These are phyloP conservation scores for Phaffia australis DNA, from an alignment of 768 basidiomycete species.

Conservation along the genomic window DNA sequence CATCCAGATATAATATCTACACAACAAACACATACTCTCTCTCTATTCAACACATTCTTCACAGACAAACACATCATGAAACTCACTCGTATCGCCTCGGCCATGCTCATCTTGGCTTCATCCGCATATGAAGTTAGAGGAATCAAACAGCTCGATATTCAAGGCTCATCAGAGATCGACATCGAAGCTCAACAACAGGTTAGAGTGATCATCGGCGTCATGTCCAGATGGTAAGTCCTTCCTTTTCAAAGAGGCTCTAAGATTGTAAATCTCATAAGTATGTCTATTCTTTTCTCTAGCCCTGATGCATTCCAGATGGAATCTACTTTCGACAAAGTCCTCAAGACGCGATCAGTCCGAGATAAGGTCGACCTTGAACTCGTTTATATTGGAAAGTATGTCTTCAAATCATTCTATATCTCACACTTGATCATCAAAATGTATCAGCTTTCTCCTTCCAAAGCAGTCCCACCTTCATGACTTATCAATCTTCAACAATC, in stretches of 20 bases:
- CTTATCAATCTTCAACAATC: background rate
- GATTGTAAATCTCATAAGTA: background rate
- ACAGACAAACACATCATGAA: no score
- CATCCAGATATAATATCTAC: no score
- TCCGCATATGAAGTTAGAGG: no score
- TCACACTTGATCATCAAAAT: background rate
- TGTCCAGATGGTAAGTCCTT: conserved; percentile 4
- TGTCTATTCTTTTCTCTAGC: background rate
- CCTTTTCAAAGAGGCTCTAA: background rate
- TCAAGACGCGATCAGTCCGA: background rate
- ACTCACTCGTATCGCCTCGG: no score
- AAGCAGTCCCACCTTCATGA: background rate
- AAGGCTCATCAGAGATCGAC: background rate
- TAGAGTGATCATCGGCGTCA: conserved; percentile 6
- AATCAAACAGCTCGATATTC: no score
- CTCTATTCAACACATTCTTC: no score
- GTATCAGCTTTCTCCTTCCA: background rate
- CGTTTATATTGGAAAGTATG: conserved; percentile 21
- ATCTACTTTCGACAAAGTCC: background rate
- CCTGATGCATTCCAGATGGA: conserved; percentile 21
- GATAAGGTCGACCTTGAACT: conserved; percentile 18
- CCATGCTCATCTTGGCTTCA: no score
- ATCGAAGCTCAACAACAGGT: background rate
- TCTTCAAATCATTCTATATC: background rate
- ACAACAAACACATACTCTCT: no score